These are phyloP conservation scores for Pyrenula massariospora DNA, from an alignment of 495 filamentous ascomycete genomes.

Conservation along the genomic window DNA sequence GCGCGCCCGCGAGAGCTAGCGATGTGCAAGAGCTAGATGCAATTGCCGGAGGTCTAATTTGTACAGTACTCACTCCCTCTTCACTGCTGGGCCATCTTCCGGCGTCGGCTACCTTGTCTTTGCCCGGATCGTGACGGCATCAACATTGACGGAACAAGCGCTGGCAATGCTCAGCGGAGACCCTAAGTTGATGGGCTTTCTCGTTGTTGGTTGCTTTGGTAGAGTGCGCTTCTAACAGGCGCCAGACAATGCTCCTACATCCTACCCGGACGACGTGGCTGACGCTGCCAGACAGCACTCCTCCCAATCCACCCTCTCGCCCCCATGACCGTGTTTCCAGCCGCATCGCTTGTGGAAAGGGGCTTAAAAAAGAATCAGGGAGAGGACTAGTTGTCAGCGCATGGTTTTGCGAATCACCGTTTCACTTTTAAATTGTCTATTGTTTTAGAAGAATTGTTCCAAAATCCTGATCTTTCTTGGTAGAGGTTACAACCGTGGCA, in stretches of 20 bases:
- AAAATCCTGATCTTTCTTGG: too few relatives aligned
- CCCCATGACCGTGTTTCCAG: neutral
- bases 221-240: neutral
- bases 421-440: too few relatives aligned
- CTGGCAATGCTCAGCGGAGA: too few relatives aligned
- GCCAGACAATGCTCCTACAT: neutral
- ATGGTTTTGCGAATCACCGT: too few relatives aligned
- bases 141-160: too few relatives aligned
- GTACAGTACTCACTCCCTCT: too few relatives aligned
- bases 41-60: neutral
- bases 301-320: neutral
- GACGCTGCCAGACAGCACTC: neutral
- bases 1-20: neutral
- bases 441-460: too few relatives aligned
- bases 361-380: too few relatives aligned
- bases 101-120: neutral
- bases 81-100: too few relatives aligned
- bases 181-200: neutral
- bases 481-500: too few relatives aligned
- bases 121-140: neutral
- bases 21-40: neutral
- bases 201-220: neutral
- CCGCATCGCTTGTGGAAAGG: too few relatives aligned
- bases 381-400: too few relatives aligned
- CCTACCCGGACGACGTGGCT: neutral